Evolutionary conservation across 2,329 filamentous ascomycete species (phyloP), one percentile per base, ranked within the genome.

Genomic region (Monilinia vaccinii-corymbosi): DNA sequence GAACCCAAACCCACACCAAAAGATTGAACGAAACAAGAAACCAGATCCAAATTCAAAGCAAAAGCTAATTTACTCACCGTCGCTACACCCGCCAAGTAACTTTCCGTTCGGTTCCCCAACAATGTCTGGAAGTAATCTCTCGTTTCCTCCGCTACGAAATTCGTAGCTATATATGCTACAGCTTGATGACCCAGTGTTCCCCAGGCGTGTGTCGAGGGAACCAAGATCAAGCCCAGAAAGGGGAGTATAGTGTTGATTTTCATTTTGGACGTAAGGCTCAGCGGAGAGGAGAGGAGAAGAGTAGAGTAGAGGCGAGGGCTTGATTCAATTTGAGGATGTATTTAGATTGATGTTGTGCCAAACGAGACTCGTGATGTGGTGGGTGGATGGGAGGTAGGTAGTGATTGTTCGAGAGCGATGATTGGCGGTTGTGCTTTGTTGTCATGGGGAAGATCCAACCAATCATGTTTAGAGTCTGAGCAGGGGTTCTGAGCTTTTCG

Each of bases 81-180:
- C 3, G 85, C 84, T 3, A 87, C 79, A 60, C 77, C 77, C 51
- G 84, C 83, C 31, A 88, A 77, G 68, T 86, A 86, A 66, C 83
- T 78, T 59, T 75, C 72, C 1, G 79, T 79, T 40, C 78, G 70
- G 70, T 80, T 81, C 63, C 77, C 73, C 46, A 88, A 76, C 55
- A 87, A 75, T 5, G 73, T 69, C 69, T 87, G 79, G 68, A 87
- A 80, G 70, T 81, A 82, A 44, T 73, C 63, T 25, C 81, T 75
- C 16, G 84, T 87, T 34, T 76, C 71, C 40, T 80, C 76, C 58
- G 79, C 72, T 55, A 88, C 81, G 66, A 87, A 82, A 68, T 79
- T 79, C 65, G 77, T 78, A 13, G 85, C 84, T 25, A 88, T 69
- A 68, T 84, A 86, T 46, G 83, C 85, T 9, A 85, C 80, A 4